Evolutionary conservation across 352 stramenopile species (phyloP).

Genomic region (Elongisporangium prolatum): DNA sequence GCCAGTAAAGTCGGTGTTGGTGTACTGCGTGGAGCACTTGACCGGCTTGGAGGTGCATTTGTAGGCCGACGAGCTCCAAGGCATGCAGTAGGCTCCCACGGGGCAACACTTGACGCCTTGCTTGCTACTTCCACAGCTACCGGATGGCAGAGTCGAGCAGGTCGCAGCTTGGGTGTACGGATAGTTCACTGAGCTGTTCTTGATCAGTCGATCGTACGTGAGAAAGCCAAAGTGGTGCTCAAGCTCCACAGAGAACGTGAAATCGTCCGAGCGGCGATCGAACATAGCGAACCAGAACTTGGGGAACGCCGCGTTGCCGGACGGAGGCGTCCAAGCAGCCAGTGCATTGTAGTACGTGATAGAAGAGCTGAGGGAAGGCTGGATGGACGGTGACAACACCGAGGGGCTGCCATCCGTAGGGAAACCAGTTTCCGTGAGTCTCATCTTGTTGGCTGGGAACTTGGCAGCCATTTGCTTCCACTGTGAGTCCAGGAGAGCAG

Average conservation of each 20-base stretch:
- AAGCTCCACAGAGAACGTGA: slow-evolving; percentile 25
- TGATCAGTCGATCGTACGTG: slow-evolving; percentile 31
- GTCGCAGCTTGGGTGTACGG: slow-evolving; percentile 4
- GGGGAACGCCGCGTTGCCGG: slow-evolving; percentile 3
- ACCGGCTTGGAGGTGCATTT: slow-evolving; percentile 26
- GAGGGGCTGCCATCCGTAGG: slow-evolving; percentile 14
- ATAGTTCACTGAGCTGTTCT: slow-evolving; percentile 33
- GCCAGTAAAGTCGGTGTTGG: slow-evolving; percentile 39
- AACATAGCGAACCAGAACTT: slow-evolving; percentile 65
- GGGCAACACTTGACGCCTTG: slow-evolving; percentile 19
- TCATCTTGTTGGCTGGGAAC: slow-evolving; percentile 20
- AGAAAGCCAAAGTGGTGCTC: slow-evolving; percentile 59
- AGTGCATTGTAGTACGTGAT: slow-evolving; percentile 23
- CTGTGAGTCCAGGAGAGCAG: slow-evolving; percentile 18
- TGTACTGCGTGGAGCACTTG: slow-evolving; percentile 32
- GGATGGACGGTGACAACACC: slow-evolving; percentile 1
- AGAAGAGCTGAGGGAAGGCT: slow-evolving; percentile 7
- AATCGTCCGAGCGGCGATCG: slow-evolving; percentile 45
- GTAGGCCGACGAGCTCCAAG: slow-evolving; percentile 31
- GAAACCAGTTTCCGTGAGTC: slow-evolving; percentile 32
- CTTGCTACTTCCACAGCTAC: background rate
- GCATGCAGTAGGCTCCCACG: slow-evolving; percentile 32
- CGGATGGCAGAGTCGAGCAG: background rate
- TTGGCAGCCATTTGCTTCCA: slow-evolving; percentile 23
- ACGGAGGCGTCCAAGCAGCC: slow-evolving; percentile 14